Evolutionary conservation across 139 green algal genomes (phyloP), one percentile per base, ranked within the genome.

Genomic region (Chlorella sp.): DNA sequence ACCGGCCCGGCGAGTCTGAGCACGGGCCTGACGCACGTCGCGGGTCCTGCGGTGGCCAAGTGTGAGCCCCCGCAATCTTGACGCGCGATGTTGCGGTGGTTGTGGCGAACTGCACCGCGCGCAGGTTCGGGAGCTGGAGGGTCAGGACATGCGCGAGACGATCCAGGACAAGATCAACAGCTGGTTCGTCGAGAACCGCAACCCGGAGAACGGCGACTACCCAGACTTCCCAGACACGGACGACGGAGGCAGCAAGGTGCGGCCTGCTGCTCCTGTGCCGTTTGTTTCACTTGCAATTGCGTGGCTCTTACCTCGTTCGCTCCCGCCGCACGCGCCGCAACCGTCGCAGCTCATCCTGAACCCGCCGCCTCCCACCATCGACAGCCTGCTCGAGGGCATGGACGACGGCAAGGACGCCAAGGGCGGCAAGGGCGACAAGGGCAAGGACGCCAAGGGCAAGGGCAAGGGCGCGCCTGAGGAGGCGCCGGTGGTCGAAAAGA

Each of bases 101-200:
- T n/a, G n/a, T n/a, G n/a, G n/a, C n/a, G n/a, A n/a, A n/a, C n/a
- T n/a, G n/a, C n/a, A n/a, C n/a, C n/a, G n/a, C n/a, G 23, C 33
- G 22, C 74, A 80, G 73, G 67, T 79, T 3, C 70, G 74, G 2
- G 83, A 93, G 72, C 79, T 84, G 27, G 91, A 96, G 74, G 92
- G 91, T 6, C 86, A 90, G 70, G 90, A 90, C 72, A 96, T 97
- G 91, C 83, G 90, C 29, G 91, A 97, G 77, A 83, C 78, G 0
- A 89, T 97, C 35, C 89, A 95, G 72, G 92, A 96, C 78, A 83
- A 90, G 86, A 88, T 96, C 72, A 94, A 96, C 74, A 67, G 78
- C 24, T 97, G 92, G 92, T 96, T 95, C 74, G 80, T 96, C 51
- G 85, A 88, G 66, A 95, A 91, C 70, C 80, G 90, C 24, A 80